Evolutionary conservation across 2,329 filamentous ascomycete species (phyloP).

Genomic region (Pseudocercospora cruenta): DNA sequence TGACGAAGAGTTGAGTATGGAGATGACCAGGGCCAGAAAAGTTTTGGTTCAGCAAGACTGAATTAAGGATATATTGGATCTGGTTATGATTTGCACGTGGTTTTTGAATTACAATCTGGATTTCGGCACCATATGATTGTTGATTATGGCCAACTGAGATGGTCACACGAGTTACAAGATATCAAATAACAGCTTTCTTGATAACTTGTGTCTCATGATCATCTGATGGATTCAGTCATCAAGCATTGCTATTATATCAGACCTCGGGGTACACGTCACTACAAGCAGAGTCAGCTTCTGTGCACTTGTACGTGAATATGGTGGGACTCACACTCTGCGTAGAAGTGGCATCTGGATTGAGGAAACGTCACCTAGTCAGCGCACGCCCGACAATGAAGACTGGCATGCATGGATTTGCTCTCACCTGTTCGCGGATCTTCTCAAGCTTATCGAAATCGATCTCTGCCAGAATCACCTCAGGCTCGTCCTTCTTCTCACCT

Average conservation of each 20-base stretch:
- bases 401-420: neutral
- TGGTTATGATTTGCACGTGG: too few species aligned
- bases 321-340: constrained; percentile 49
- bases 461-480: constrained; percentile 47
- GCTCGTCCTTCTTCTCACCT: constrained; percentile 49
- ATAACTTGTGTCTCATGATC: too few species aligned
- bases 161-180: too few species aligned
- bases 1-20: too few species aligned
- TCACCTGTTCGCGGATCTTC: constrained; percentile 41
- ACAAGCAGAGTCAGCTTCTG: neutral
- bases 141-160: too few species aligned
- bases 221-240: too few species aligned
- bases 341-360: constrained; percentile 1
- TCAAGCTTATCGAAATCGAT: constrained; percentile 43
- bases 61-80: too few species aligned
- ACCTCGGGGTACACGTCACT: constrained; percentile 40
- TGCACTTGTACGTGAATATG: neutral
- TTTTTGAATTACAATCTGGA: too few species aligned
- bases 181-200: too few species aligned
- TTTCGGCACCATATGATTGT: too few species aligned
- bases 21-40: too few species aligned
- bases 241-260: constrained; percentile 12
- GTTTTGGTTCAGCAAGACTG: too few species aligned
- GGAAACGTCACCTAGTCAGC: neutral
- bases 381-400: neutral